phyloP scores from a whole-genome alignment of 164 flowering plant genomes.

The Tetracentron sinense region DNA sequence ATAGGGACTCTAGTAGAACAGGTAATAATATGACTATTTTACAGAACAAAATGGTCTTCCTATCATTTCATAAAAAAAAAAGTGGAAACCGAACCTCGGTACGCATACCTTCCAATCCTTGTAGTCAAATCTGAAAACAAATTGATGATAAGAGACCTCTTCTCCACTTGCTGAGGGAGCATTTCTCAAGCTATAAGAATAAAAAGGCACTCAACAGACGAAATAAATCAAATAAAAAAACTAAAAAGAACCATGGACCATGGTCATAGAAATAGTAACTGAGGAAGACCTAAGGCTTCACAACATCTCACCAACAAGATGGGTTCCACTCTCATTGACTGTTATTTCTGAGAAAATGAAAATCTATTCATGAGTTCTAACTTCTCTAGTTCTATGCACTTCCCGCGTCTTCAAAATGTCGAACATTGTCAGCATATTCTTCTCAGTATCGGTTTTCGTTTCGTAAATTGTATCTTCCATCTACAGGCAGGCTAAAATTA shows the following conservation, averaged over 20 bases:
- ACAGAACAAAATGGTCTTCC: too few relatives aligned
- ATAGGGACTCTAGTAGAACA: too few relatives aligned
- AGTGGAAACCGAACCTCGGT: too few relatives aligned
- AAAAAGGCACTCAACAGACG: not conserved
- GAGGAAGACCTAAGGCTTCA: not conserved
- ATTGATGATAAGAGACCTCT: conserved; percentile 12
- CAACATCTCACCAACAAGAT: conserved; percentile 25
- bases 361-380: conserved; percentile 29
- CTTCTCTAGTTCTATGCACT: conserved; percentile 25
- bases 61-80: too few relatives aligned
- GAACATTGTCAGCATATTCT: conserved; percentile 29
- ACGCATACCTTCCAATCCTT: conserved; percentile 20
- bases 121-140: conserved; percentile 17
- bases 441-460: conserved; percentile 28
- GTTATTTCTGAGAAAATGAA: conserved; percentile 30
- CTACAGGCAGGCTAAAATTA: conserved; percentile 16
- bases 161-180: conserved; percentile 14
- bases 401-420: conserved; percentile 27
- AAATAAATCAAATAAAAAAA: not conserved
- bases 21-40: too few relatives aligned
- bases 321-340: conserved; percentile 27
- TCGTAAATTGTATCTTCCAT: conserved; percentile 14
- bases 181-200: conserved; percentile 2
- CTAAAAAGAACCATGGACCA: not conserved
- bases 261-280: not conserved